Evolutionary conservation across 2,329 filamentous ascomycete genomes (phyloP).

Genomic region (Rhynchosporium graminicola): DNA sequence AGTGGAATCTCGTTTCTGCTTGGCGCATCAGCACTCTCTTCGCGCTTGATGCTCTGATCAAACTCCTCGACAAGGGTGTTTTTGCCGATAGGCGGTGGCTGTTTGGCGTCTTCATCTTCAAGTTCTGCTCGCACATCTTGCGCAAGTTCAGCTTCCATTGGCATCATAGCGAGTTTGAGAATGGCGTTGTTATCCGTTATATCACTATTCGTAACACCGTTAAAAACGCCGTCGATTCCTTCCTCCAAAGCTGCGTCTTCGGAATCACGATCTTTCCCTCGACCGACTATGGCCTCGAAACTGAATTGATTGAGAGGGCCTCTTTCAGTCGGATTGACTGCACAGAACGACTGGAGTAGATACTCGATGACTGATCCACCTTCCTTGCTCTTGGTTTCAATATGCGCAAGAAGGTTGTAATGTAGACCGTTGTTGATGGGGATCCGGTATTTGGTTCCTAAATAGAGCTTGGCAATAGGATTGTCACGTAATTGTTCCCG

Average conservation of each 20-base stretch:
- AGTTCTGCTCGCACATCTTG: constrained; percentile 86
- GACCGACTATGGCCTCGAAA: constrained; percentile 60
- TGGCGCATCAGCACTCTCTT: constrained; percentile 83
- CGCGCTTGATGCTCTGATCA: constrained; percentile 83
- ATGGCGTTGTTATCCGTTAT: constrained; percentile 56
- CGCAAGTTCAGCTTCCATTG: constrained; percentile 79
- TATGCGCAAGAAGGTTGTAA: constrained; percentile 79
- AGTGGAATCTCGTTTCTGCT: constrained; percentile 78
- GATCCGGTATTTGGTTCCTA: constrained; percentile 83
- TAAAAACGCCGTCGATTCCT: constrained; percentile 62
- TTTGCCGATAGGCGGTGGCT: constrained; percentile 70
- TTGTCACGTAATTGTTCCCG: constrained; percentile 80
- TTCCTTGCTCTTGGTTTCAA: constrained; percentile 82
- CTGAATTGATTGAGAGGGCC: constrained; percentile 66
- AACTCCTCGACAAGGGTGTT: constrained; percentile 82
- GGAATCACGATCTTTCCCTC: constrained; percentile 59
- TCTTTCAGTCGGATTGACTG: constrained; percentile 58
- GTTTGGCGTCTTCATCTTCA: constrained; percentile 77
- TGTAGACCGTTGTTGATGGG: constrained; percentile 86
- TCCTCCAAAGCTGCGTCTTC: constrained; percentile 61
- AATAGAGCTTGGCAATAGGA: constrained; percentile 76
- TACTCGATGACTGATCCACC: constrained; percentile 78
- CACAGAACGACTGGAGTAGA: constrained; percentile 64
- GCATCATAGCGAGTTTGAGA: constrained; percentile 77
- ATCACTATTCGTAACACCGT: constrained; percentile 62